Evolutionary conservation across 306 rosid species (phyloP).

Genomic region (Prunus mira): DNA sequence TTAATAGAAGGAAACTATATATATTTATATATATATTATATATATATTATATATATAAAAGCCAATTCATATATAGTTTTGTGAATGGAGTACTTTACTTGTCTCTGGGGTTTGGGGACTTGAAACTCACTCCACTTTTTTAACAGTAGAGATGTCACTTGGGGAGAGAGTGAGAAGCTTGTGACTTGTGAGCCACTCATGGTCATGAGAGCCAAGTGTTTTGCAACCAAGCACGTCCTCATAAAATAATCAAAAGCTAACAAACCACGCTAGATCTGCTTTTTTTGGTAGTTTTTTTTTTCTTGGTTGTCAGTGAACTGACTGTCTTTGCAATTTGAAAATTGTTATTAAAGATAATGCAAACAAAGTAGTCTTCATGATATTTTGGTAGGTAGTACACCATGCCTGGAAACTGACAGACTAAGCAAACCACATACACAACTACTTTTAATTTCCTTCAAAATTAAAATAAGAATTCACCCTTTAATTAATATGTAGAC

Average conservation of each 20-base stretch:
- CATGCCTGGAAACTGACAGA: not conserved
- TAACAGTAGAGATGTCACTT: constrained; percentile 42
- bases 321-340: constrained; percentile 1
- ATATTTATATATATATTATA: no score
- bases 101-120: not conserved
- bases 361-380: not conserved
- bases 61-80: not conserved
- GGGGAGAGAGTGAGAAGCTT: constrained; percentile 29
- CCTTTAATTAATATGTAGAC: no score
- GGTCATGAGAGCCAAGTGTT: constrained; percentile 9
- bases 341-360: not conserved
- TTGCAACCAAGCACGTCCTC: constrained; percentile 28
- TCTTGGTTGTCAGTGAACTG: constrained; percentile 15
- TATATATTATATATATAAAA: no score
- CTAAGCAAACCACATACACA: not conserved
- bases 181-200: constrained; percentile 52
- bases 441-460: not conserved
- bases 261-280: not conserved
- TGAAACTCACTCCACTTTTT: constrained; percentile 40
- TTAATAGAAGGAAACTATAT: no score
- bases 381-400: constrained; percentile 2
- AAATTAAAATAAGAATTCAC: not conserved
- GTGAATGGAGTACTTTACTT: not conserved
- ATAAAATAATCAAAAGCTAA: not conserved
- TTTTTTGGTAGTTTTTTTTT: not conserved